Evolutionary conservation across 345 rosid species (phyloP).

Genomic region (Eucalyptus cladocalyx): DNA sequence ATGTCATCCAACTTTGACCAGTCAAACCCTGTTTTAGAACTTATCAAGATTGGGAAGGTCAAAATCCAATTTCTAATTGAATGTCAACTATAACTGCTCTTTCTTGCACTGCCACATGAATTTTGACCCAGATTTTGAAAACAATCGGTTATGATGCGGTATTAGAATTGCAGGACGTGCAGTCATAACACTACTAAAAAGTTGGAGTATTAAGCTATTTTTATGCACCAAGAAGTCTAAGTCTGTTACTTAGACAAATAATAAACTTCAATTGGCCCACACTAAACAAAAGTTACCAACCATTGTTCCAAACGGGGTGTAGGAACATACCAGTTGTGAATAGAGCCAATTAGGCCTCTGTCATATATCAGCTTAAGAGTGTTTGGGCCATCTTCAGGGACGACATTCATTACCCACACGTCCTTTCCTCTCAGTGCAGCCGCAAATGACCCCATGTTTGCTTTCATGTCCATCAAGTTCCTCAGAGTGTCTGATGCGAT

Average conservation of each 20-base stretch:
- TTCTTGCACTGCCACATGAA: neutral
- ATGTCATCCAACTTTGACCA: neutral
- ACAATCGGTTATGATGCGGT: neutral
- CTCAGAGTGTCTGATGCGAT: conserved; percentile 55
- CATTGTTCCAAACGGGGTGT: neutral
- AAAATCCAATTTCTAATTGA: neutral
- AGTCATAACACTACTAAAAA: neutral
- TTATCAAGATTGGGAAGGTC: neutral
- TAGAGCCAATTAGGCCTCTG: conserved; percentile 72
- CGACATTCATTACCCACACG: conserved; percentile 93
- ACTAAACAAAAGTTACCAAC: neutral
- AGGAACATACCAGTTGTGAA: conserved; percentile 65
- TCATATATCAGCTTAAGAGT: conserved; percentile 77
- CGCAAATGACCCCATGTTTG: conserved; percentile 82
- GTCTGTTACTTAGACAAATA: neutral
- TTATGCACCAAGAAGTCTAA: neutral
- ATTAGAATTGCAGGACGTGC: neutral
- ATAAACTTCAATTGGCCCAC: neutral
- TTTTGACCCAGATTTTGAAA: neutral
- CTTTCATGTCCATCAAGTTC: conserved; percentile 99
- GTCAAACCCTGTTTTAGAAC: neutral
- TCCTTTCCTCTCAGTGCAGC: conserved; percentile 81
- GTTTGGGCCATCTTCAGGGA: conserved; percentile 71
- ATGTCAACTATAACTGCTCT: neutral
- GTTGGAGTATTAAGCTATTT: neutral